Evolutionary conservation across 2,329 filamentous ascomycete species (phyloP).

Genomic region (Didymosphaeria variabile): DNA sequence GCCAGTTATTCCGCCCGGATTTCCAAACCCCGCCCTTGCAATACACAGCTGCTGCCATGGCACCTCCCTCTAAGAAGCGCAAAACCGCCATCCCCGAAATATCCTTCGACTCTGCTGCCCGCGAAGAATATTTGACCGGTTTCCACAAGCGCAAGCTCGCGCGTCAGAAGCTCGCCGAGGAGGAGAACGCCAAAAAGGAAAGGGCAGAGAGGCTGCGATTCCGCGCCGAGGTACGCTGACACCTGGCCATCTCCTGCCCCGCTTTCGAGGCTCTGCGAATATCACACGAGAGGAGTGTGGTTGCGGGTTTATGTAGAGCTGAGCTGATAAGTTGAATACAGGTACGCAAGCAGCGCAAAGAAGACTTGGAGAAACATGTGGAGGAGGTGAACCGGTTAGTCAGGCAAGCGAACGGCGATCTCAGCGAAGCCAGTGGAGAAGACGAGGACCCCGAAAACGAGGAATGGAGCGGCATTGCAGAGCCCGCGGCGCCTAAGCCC

Average conservation of each 20-base stretch:
- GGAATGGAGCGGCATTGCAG: conserved; percentile 69
- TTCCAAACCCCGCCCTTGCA: background rate
- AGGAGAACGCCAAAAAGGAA: conserved; percentile 78
- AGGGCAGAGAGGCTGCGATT: conserved; percentile 78
- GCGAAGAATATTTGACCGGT: conserved; percentile 88
- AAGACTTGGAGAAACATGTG: conserved; percentile 84
- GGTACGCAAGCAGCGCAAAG: conserved; percentile 84
- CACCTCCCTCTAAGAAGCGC: conserved; percentile 45
- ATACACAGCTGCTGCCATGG: conserved; percentile 14
- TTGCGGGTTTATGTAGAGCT: background rate
- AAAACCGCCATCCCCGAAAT: conserved; percentile 72
- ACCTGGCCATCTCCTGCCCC: background rate
- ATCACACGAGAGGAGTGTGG: background rate
- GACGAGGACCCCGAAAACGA: conserved; percentile 70
- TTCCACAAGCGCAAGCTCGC: conserved; percentile 96
- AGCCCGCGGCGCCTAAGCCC: conserved; percentile 45
- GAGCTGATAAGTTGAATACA: conserved; percentile 49
- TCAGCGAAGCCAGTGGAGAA: conserved; percentile 50
- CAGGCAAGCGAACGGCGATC: conserved; percentile 63
- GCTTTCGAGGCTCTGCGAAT: background rate
- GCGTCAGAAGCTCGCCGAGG: conserved; percentile 84
- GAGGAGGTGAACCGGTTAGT: conserved; percentile 77
- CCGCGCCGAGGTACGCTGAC: conserved; percentile 74
- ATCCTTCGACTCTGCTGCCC: conserved; percentile 80
- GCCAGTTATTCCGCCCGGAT: background rate